Evolutionary conservation across 495 filamentous ascomycete species (phyloP).

Genomic region (Aspergillus affinis): DNA sequence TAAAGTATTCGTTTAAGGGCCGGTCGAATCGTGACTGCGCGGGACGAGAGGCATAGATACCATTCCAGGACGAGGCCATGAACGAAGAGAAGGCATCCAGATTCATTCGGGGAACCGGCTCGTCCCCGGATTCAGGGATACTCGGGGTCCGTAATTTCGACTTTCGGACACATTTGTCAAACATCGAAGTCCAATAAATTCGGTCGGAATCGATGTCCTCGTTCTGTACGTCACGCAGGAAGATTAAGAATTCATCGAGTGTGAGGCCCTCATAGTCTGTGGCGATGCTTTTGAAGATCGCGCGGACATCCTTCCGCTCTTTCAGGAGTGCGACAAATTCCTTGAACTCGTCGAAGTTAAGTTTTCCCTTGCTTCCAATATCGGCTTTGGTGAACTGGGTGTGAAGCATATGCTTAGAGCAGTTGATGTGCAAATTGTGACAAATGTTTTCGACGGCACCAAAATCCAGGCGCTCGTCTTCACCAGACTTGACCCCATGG

Average conservation of each 20-base stretch:
- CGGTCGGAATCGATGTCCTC: constrained; percentile 69
- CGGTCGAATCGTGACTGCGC: constrained; percentile 66
- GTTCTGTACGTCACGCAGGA: constrained; percentile 70
- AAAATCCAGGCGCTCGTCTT: constrained; percentile 71
- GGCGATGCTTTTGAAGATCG: constrained; percentile 58
- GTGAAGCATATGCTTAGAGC: constrained; percentile 68
- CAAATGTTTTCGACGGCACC: constrained; percentile 77
- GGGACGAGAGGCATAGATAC: constrained; percentile 52
- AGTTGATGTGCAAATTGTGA: constrained; percentile 84
- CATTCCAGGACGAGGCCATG: constrained; percentile 72
- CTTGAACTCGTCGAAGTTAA: constrained; percentile 76
- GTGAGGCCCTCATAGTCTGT: constrained; percentile 62
- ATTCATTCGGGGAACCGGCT: constrained; percentile 56
- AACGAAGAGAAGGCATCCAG: constrained; percentile 73
- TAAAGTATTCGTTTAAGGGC: constrained; percentile 95
- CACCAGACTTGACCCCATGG: constrained; percentile 50
- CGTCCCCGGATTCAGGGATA: constrained; percentile 37
- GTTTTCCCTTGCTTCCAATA: constrained; percentile 52
- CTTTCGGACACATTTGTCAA: constrained; percentile 68
- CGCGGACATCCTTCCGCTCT: constrained; percentile 73
- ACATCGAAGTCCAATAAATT: constrained; percentile 68
- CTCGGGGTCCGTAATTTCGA: constrained; percentile 53
- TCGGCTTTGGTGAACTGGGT: constrained; percentile 80
- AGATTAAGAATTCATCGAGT: constrained; percentile 68
- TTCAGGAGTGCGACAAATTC: constrained; percentile 81